Base-by-base conservation (phyloP, 2,329 filamentous ascomycete species). In the Coleophoma eucalyptorum region DNA sequence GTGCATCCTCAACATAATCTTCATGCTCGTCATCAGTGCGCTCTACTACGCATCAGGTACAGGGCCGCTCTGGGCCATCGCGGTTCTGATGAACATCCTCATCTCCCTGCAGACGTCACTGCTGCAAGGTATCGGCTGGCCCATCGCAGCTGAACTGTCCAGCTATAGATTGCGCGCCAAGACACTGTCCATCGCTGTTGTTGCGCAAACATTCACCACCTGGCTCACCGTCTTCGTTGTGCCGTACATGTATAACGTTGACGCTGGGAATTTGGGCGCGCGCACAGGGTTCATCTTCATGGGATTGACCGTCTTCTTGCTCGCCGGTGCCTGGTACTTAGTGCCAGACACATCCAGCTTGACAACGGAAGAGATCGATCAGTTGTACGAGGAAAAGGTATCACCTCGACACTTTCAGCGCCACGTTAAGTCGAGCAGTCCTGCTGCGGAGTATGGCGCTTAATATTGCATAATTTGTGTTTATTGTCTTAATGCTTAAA, bases 321-420 rank as follows among this genome's bases (percentile, higher is more conserved):
- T 69, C 2, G 50, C 65, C 2, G 43, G 72, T 0, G 69, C 72
- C 0, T 83, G 69, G 65, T 63, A 70, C 11, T 65, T 67, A 34
- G 65, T 82, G 0, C 79, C 80, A 0, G 79, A 83, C 59, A 80
- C 79, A 66, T 74, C 73, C 4, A 13, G 15, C 35, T 63, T 75
- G 18, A 73, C 63, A 2, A 65, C 72, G 1, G 65, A 66, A 35
- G 75, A 80, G 56, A 75, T 81, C 51, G 77, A 81, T 60, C 38
- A 21, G 11, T 35, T 58, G 33, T 59, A 58, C 49, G 51, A 50
- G 26, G 26, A 26, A 5, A 26, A 26, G 26, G 26, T 26, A 8
- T 26, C 26, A 26, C 26, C 26, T 26, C 26, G 26, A 26, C 26
- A 26, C 26, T 26, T 26, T 8, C 26, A 26, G 26, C 26, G 26